These are phyloP conservation scores for Arthrinium phaeospermum DNA, from an alignment of 2,329 filamentous ascomycete species.

Conservation along the genomic window DNA sequence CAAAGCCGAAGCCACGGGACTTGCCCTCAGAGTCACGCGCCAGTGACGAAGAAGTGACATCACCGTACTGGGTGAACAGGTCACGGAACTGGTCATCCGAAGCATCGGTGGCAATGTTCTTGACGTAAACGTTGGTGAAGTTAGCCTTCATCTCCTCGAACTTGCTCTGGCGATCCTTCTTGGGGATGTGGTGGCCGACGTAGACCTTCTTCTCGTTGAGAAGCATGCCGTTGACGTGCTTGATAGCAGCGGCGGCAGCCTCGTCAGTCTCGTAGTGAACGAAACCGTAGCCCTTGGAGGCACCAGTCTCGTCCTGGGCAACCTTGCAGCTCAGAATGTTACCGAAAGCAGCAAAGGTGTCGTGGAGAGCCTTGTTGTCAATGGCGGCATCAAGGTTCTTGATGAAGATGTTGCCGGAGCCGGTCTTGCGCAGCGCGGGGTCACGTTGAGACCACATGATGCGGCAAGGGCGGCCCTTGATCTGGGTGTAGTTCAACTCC, in stretches of 20 bases:
- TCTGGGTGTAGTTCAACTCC: conserved; percentile 99
- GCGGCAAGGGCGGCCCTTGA: conserved; percentile 98
- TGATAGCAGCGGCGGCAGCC: conserved; percentile 95
- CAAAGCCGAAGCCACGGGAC: conserved; percentile 94
- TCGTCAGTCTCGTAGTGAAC: conserved; percentile 99
- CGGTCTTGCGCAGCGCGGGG: conserved; percentile 97
- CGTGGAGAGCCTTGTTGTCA: conserved; percentile 99
- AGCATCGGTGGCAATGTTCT: conserved; percentile 88
- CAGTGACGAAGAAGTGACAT: conserved; percentile 94
- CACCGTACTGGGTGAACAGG: conserved; percentile 89
- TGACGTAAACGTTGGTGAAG: conserved; percentile 99
- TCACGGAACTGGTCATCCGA: conserved; percentile 94
- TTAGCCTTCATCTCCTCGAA: conserved; percentile 99
- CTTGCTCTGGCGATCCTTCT: conserved; percentile 99
- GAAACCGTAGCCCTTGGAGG: conserved; percentile 98
- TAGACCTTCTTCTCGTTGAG: conserved; percentile 99
- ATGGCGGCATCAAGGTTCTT: conserved; percentile 99
- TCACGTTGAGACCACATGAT: conserved; percentile 99
- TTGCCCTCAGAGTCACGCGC: conserved; percentile 89
- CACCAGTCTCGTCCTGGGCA: conserved; percentile 93
- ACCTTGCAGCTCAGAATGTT: conserved; percentile 99
- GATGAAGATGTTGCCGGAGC: conserved; percentile 99
- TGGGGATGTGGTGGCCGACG: conserved; percentile 98
- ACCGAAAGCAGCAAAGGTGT: conserved; percentile 97
- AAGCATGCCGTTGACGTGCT: conserved; percentile 99